phyloP scores from a whole-genome alignment of 1,139 yeast genomes.

The Suhomyces kunorum region DNA sequence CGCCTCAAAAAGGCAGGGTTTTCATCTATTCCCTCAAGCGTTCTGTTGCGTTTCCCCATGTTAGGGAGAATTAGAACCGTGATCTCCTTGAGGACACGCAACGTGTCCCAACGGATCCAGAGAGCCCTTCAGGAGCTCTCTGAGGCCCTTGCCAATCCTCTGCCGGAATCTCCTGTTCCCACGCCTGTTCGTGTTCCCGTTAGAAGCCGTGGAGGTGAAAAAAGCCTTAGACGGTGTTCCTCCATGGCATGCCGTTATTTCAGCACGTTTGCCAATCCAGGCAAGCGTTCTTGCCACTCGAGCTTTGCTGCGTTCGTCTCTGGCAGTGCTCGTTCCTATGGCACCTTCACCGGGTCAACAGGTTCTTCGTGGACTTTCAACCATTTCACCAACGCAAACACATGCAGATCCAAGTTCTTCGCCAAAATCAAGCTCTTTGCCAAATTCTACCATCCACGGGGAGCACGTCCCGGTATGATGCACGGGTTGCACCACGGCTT shows the following conservation, averaged over 20 bases:
- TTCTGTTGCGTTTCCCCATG: background rate
- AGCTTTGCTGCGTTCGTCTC: background rate
- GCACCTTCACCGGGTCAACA: conserved; percentile 12
- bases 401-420: conserved; percentile 13
- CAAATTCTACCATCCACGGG: conserved; percentile 17
- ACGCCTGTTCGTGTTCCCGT: conserved; percentile 20
- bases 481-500: conserved; percentile 19
- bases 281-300: background rate
- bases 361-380: conserved; percentile 15
- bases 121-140: conserved; percentile 36
- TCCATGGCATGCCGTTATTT: background rate
- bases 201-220: conserved; percentile 4
- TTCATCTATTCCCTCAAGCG: conserved; percentile 4
- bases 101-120: conserved; percentile 30
- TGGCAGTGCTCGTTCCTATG: conserved; percentile 10
- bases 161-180: conserved; percentile 25
- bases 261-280: background rate
- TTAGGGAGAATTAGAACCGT: conserved; percentile 17
- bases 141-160: conserved; percentile 25
- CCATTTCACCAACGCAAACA: conserved; percentile 13
- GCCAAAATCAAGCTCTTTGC: conserved; percentile 15
- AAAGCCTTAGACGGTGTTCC: conserved; percentile 4
- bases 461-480: conserved; percentile 14
- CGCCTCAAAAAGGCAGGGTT: conserved; percentile 5
- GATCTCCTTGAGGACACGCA: conserved; percentile 26